Evolutionary conservation across 2,329 filamentous ascomycete genomes (phyloP), one percentile per base, ranked within the genome.

Genomic region (Thielaviopsis punctulata): DNA sequence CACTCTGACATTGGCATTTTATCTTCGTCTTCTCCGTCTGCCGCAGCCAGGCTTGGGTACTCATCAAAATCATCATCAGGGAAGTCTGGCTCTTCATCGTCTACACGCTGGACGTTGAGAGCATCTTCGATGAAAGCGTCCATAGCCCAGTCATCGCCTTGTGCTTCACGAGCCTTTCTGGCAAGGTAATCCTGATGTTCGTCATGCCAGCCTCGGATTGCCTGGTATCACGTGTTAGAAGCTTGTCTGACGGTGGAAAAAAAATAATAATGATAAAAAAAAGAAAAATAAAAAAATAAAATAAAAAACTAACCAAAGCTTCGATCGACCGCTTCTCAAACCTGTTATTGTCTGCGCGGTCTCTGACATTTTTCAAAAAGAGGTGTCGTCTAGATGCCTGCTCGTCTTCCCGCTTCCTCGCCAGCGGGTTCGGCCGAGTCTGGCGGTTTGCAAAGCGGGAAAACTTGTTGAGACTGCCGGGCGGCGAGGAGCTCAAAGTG

Each of bases 331-430:
- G 68, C 49, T 73, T 68, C 59, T 75, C 70, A 72, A 79, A 82
- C 21, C 68, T 66, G 59, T 68, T 73, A 24, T 84, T 76, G 43
- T 82, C 77, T 2, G 72, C 68, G 41, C 75, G 72, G 59, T 78
- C 73, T 54, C 77, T 70, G 18, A 84, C 79, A 49, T 73, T 83
- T 61, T 79, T 77, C 55, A 90, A 66, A 59, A 90, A 90, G 52
- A 83, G 68, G 27, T 76, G 75, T 46, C 84, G 70, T 53, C 85
- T 69, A 51, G 74, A 70, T 61, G 86, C 80, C 52, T 79, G 76
- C 0, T 71, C 70, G 18, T 76, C 77, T 61, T 87, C 76, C 49
- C 77, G 72, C 55, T 67, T 74, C 57, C 75, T 73, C 18, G 80
- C 65, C 6, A 83, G 59, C 0, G 81, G 83, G 56, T 83, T 86